phyloP scores from a whole-genome alignment of 2,329 filamentous ascomycete genomes.

The Cladobotryum mycophilum region DNA sequence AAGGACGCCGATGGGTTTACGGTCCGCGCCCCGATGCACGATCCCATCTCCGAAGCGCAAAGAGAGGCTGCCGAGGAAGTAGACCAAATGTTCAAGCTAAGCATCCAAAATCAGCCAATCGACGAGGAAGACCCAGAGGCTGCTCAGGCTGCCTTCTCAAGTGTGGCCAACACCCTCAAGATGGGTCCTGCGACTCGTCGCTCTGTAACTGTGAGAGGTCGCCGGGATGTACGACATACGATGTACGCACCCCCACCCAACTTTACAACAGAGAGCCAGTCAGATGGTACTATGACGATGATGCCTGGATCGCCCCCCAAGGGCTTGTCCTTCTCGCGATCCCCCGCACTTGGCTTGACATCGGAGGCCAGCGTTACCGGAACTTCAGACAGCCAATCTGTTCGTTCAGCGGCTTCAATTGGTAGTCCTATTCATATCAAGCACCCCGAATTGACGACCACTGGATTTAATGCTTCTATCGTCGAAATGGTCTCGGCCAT shows the following conservation, averaged over 20 bases:
- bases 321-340: constrained; percentile 24
- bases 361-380: constrained; percentile 55
- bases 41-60: constrained; percentile 67
- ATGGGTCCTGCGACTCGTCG: constrained; percentile 60
- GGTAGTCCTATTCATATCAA: constrained; percentile 61
- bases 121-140: constrained; percentile 71
- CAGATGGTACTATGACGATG: constrained; percentile 22
- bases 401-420: constrained; percentile 80
- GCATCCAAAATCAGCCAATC: constrained; percentile 72
- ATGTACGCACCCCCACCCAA: constrained; percentile 62
- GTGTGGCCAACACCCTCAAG: constrained; percentile 66
- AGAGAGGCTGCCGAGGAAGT: constrained; percentile 54
- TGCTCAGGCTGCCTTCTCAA: constrained; percentile 66
- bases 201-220: constrained; percentile 73
- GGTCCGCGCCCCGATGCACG: constrained; percentile 57
- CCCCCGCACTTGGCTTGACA: constrained; percentile 49
- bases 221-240: constrained; percentile 87
- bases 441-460: constrained; percentile 74
- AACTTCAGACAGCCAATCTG: constrained; percentile 80
- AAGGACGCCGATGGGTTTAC: constrained; percentile 70
- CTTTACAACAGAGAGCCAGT: constrained; percentile 28
- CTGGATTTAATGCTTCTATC: constrained; percentile 80
- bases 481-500: constrained; percentile 86
- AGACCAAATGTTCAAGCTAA: constrained; percentile 70
- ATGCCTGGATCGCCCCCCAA: constrained; percentile 15